Evolutionary conservation across 495 filamentous ascomycete genomes (phyloP).

Genomic region (Penicillium flavigenum): DNA sequence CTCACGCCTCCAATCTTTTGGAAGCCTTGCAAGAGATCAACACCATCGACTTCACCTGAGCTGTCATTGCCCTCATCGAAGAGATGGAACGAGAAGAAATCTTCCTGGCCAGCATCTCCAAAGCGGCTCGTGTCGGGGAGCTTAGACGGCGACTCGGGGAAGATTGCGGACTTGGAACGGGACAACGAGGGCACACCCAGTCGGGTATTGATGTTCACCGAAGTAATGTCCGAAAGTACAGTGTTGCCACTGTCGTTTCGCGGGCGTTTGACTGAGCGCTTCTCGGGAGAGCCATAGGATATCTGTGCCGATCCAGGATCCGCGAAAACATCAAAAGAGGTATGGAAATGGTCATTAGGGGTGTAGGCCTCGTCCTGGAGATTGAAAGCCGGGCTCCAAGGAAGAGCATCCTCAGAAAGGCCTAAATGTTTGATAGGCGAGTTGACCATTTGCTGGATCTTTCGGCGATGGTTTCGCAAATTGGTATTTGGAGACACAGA

Average conservation of each 20-base stretch:
- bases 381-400: conserved; percentile 79
- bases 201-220: conserved; percentile 49
- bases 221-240: conserved; percentile 67
- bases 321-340: conserved; percentile 70
- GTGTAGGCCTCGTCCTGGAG: conserved; percentile 57
- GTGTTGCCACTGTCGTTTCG: conserved; percentile 50
- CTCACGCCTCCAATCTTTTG: conserved; percentile 72
- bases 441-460: conserved; percentile 81
- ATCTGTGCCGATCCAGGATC: conserved; percentile 54
- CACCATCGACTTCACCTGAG: conserved; percentile 60
- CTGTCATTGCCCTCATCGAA: conserved; percentile 54
- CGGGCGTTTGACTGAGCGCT: conserved; percentile 65
- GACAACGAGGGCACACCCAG: conserved; percentile 39
- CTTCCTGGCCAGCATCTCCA: conserved; percentile 55
- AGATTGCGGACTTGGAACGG: conserved; percentile 44
- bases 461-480: conserved; percentile 85
- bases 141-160: conserved; percentile 50
- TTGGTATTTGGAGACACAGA: conserved; percentile 95
- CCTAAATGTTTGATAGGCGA: conserved; percentile 77
- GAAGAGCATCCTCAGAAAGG: conserved; percentile 59
- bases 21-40: conserved; percentile 87
- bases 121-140: conserved; percentile 55
- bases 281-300: conserved; percentile 71
- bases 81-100: conserved; percentile 61
- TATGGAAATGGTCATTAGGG: conserved; percentile 47